These are phyloP conservation scores for Leccinum fibrillosum DNA, from an alignment of 768 basidiomycete genomes.

Conservation along the genomic window DNA sequence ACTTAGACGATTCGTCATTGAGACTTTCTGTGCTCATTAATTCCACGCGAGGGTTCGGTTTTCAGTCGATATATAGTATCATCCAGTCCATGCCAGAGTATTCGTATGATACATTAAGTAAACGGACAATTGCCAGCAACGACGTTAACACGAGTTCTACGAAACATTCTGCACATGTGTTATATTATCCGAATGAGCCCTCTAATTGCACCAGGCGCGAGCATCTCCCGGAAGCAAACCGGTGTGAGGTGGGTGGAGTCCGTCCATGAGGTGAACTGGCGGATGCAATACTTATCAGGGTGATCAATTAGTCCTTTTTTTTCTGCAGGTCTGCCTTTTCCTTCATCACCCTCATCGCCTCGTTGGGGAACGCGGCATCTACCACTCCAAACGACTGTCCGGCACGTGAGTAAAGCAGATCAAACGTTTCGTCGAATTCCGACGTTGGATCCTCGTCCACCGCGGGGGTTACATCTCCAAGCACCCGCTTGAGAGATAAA, in stretches of 20 bases:
- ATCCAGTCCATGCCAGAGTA: conserved; percentile 4
- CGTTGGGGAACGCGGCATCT: conserved; percentile 23
- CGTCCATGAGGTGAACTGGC: neutral
- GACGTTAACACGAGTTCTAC: neutral
- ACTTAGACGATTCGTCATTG: conserved; percentile 8
- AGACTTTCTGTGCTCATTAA: neutral
- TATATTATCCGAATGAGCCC: neutral
- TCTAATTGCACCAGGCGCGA: neutral
- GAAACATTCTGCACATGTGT: no score
- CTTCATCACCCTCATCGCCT: conserved; percentile 11
- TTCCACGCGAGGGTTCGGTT: neutral
- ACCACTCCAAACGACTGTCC: conserved; percentile 16
- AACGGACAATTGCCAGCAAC: neutral
- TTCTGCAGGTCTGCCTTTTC: conserved; percentile 7
- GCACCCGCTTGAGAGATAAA: conserved; percentile 18
- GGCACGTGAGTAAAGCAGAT: conserved; percentile 25
- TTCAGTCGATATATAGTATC: conserved; percentile 3
- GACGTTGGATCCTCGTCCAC: conserved; percentile 15
- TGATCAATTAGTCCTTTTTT: neutral
- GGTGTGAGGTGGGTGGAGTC: neutral
- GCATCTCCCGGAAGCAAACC: neutral
- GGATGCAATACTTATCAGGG: neutral
- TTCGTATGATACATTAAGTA: conserved; percentile 5
- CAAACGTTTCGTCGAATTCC: conserved; percentile 20
- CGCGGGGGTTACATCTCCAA: conserved; percentile 6